Conservation (phyloP, 1,284 basidiomycete genomes). For the Coriolopsis trogii region DNA sequence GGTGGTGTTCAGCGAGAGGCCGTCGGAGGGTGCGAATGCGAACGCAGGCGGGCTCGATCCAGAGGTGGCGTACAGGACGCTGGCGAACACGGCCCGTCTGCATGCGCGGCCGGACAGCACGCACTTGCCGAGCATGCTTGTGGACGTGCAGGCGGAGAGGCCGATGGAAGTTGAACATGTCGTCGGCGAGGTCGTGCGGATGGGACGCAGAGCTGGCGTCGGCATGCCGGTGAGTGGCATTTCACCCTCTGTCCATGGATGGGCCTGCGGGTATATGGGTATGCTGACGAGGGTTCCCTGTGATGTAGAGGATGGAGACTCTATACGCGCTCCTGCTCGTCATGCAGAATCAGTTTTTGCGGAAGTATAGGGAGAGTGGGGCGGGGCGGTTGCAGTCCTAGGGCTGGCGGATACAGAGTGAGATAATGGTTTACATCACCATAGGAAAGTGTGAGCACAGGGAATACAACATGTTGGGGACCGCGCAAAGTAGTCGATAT, state of each 20-base stretch:
- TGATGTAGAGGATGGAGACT: conserved; percentile 48
- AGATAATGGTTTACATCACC: too few species aligned
- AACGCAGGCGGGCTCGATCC: conserved; percentile 40
- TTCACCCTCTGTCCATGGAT: neutral
- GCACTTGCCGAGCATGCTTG: conserved; percentile 62
- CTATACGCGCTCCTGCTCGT: conserved; percentile 52
- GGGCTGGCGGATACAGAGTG: too few species aligned
- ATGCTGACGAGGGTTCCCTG: neutral
- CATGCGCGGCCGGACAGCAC: conserved; percentile 45
- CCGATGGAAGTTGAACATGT: conserved; percentile 72
- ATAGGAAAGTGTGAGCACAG: too few species aligned
- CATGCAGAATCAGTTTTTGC: conserved; percentile 53
- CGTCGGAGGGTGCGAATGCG: conserved; percentile 39
- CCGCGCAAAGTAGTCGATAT: too few species aligned
- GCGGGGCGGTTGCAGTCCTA: too few species aligned
- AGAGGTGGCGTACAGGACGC: conserved; percentile 40
- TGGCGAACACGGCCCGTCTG: conserved; percentile 42
- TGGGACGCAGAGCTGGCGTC: conserved; percentile 50
- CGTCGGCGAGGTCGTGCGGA: conserved; percentile 60
- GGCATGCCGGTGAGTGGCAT: conserved; percentile 55
- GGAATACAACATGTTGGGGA: too few species aligned
- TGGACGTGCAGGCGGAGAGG: conserved; percentile 53
- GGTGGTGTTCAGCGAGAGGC: conserved; percentile 54
- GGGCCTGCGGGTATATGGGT: neutral
- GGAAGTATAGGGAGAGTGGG: neutral